Percentiles rank a stretch among this genome's conserved stretches.
phyloP scores from a whole-genome alignment of 352 stramenopile genomes.

The Phytophthora cactorum region DNA sequence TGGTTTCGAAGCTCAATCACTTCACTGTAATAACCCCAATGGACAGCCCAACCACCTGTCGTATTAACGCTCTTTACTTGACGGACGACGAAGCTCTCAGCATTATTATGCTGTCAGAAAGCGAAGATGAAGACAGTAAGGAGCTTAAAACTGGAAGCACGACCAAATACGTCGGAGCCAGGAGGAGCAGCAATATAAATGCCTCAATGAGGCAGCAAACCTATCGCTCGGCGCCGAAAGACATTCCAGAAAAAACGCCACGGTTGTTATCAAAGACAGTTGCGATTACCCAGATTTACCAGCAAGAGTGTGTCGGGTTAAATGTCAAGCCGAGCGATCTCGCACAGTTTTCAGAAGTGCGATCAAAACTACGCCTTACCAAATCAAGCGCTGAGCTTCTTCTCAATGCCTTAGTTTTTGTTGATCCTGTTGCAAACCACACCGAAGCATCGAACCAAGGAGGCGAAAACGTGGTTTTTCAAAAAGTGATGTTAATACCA shows the following conservation, averaged over 20 bases:
- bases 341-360: constrained; percentile 39
- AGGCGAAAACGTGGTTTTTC: constrained; percentile 11
- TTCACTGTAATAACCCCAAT: constrained; percentile 48
- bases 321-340: constrained; percentile 46
- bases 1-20: constrained; percentile 68
- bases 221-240: constrained; percentile 8
- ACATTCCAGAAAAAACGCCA: constrained; percentile 7
- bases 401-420: constrained; percentile 54
- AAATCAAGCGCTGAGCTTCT: constrained; percentile 56
- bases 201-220: constrained; percentile 31
- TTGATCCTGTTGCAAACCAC: constrained; percentile 28
- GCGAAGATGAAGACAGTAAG: constrained; percentile 3
- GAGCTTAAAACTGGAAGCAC: not conserved
- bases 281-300: constrained; percentile 43
- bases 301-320: constrained; percentile 54
- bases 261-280: constrained; percentile 12
- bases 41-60: constrained; percentile 35
- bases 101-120: constrained; percentile 10
- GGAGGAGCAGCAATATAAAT: constrained; percentile 30
- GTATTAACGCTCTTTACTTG: constrained; percentile 66
- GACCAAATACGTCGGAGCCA: constrained; percentile 4
- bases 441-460: not conserved
- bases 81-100: constrained; percentile 58
- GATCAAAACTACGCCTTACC: constrained; percentile 45
- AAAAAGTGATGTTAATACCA: constrained; percentile 51